These are phyloP conservation scores for Phytomonas sp. DNA, from an alignment of 208 protist species.

Conservation along the genomic window DNA sequence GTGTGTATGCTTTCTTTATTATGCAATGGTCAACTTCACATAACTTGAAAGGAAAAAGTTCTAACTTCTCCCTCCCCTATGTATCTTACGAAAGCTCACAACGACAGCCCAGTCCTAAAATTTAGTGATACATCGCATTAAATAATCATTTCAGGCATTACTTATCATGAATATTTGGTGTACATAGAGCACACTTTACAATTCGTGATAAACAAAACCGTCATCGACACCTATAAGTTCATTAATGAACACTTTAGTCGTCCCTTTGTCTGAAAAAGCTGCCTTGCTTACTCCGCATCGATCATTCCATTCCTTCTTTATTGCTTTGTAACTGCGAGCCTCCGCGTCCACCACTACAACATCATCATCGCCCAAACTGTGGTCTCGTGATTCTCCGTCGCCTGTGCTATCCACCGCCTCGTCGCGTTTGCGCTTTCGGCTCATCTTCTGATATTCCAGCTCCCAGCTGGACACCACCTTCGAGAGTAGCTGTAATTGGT, in stretches of 20 bases:
- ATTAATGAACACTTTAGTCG: constrained; percentile 19
- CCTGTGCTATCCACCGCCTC: neutral
- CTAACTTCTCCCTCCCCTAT: neutral
- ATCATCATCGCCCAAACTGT: constrained; percentile 15
- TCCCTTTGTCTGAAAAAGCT: neutral
- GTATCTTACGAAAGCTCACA: neutral
- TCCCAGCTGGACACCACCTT: constrained; percentile 82
- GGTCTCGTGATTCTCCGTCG: constrained; percentile 1
- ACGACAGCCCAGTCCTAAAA: neutral
- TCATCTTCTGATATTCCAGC: constrained; percentile 50
- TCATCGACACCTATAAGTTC: constrained; percentile 61
- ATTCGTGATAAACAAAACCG: constrained; percentile 81
- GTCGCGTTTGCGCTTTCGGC: constrained; percentile 18
- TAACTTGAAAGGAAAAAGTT: neutral
- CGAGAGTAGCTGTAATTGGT: constrained; percentile 65
- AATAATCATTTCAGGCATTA: neutral
- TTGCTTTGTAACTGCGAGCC: constrained; percentile 20
- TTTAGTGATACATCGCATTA: neutral
- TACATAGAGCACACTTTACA: constrained; percentile 19
- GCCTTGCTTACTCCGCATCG: neutral
- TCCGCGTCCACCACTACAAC: constrained; percentile 30
- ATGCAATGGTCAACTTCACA: neutral
- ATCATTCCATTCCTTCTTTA: constrained; percentile 60
- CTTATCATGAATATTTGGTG: neutral
- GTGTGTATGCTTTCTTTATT: neutral